Evolutionary conservation across 2,329 filamentous ascomycete genomes (phyloP), one percentile per base, ranked within the genome.

Genomic region (Aspergillus sp.): DNA sequence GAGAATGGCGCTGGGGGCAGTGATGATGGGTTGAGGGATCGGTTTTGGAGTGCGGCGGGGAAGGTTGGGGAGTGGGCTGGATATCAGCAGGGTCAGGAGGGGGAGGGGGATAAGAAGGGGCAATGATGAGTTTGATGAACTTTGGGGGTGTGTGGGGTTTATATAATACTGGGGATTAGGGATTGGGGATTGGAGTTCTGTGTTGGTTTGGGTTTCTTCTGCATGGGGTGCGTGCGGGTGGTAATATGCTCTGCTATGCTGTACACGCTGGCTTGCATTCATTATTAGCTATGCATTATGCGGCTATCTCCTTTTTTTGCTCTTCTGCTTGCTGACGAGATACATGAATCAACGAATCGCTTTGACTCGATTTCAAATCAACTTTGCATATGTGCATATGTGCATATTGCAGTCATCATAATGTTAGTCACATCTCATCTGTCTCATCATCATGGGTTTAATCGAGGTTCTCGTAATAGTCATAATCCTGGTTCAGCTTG

Each of bases 401-500:
- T 23, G 23, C 23, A 23, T 23, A 23, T 30, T 49, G 10, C 23
- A 32, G 47, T 23, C 25, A 21, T 25, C 27, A 36, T 58, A n/a
- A 32, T 56, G 42, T 48, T 44, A 36, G 32, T 36, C 32, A 36
- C 32, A 54, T 49, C 21, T 11, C 13, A 6, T 36, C 32, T 11
- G 10, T 51, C 42, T 36, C 32, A 39, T 39, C n/a, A 30, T 32
- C 5, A 13, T 32, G 6, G 27, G 27, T 30, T 23, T 17, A 58
- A 5, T 27, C 48, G 25, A 47, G 5, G 23, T 51, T 15, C 36
- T 42, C 57, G 61, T 73, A 71, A 42, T 73, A 73, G 48, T 57
- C 60, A 52, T 75, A 68, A 50, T 71, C 64, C 65, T 75, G 70
- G 53, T 75, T 75, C 61, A 76, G 50, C 19, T 69, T 58, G 47